Base-by-base conservation (phyloP, 2,329 filamentous ascomycete species). In the Exophiala spinifera region DNA sequence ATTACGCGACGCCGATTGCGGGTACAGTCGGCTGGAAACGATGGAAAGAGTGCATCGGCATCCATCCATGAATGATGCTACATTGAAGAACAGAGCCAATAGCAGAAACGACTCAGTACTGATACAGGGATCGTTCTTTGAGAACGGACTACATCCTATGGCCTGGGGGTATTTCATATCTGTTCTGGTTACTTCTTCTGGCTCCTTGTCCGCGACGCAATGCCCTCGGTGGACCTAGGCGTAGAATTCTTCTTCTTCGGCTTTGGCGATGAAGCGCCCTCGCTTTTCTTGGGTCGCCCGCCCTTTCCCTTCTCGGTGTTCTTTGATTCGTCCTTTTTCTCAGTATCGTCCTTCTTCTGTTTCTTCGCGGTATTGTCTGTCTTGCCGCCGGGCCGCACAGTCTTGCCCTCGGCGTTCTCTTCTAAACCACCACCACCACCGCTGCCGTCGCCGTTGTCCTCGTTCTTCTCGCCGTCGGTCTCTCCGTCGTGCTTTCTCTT, bases 351-450 rank as follows among this genome's bases (percentile, higher is more conserved):
- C 39, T 62, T 62, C 52, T 58, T 61, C 40, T 61, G 56, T 34
- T 54, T 57, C 50, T 55, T 56, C 3, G 42, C 42, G 23, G 42
- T 21, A 44, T 44, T 44, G 19, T 48, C 39, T 17, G 56, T 57
- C 13, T 54, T 59, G 21, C 57, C 62, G 43, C 64, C 55, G 13
- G 49, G 47, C 42, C 55, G 53, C 42, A 55, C 48, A 53, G 76
- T 76, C 45, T 54, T 53, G 19, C 49, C 52, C 55, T 75, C 75
- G 2, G 74, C 74, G 57, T 78, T 78, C 58, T 67, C 66, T 19
- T 66, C 62, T 40, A 62, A 50, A 2, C 55, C n/a, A n/a, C n/a
- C n/a, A n/a, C n/a, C n/a, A n/a, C n/a, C n/a, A n/a, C n/a, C n/a
- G n/a, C n/a, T n/a, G n/a, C n/a, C 37, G 3, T 42, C 52, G 17